Evolutionary conservation across 352 stramenopile genomes (phyloP).

Genomic region (Phytophthora megakarya): DNA sequence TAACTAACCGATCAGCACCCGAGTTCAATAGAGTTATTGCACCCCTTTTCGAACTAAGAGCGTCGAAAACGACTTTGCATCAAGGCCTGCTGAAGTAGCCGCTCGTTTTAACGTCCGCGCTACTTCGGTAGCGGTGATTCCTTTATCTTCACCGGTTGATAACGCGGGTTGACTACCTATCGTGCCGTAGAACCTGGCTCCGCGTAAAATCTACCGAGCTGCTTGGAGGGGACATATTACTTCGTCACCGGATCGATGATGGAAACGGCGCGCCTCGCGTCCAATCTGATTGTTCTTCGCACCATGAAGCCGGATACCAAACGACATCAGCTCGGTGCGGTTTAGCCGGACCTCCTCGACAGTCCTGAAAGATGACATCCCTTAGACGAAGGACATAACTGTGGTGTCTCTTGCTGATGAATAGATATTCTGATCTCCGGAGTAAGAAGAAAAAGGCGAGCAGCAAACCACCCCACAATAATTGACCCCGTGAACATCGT

Average conservation of each 20-base stretch:
- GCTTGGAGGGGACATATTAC: not conserved
- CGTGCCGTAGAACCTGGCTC: not conserved
- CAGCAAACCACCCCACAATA: conserved; percentile 13
- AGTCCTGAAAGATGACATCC: not conserved
- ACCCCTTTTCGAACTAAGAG: not conserved
- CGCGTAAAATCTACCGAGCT: not conserved
- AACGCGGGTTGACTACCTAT: not conserved
- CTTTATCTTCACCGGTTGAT: not conserved
- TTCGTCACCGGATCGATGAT: not conserved
- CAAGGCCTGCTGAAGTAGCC: not conserved
- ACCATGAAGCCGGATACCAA: not conserved
- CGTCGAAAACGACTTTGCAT: conserved; percentile 3
- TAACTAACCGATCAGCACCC: not conserved
- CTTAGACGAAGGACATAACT: not conserved
- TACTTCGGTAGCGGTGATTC: not conserved
- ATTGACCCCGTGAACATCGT: not conserved
- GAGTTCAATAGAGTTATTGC: conserved; percentile 2
- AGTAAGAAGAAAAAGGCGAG: conserved; percentile 10
- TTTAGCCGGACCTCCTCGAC: not conserved
- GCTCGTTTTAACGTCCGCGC: not conserved
- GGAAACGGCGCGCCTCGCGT: not conserved
- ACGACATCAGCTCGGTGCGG: not conserved
- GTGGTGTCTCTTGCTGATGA: not conserved
- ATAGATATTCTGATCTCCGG: not conserved
- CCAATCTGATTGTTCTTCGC: conserved; percentile 6